Percentiles rank a stretch among this genome's conserved stretches.
Conservation (phyloP, 306 rosid genomes). For the Quercus variabilis region DNA sequence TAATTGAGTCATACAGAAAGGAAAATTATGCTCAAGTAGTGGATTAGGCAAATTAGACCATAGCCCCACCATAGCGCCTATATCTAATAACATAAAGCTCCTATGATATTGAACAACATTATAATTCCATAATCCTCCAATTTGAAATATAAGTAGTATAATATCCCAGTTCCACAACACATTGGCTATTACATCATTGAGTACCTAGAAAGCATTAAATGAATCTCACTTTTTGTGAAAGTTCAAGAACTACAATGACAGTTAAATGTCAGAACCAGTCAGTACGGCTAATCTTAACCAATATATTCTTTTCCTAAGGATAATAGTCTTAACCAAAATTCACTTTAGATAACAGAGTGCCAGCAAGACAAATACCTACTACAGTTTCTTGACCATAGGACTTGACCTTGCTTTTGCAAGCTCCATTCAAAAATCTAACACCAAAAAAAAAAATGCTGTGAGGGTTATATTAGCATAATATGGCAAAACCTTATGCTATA, state of each 20-base stretch:
- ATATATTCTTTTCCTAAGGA: not conserved
- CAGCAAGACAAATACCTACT: constrained; percentile 50
- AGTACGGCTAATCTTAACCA: not conserved
- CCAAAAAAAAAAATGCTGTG: constrained; percentile 12
- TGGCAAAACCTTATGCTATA: constrained; percentile 2
- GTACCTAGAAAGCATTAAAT: not conserved
- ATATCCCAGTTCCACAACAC: not conserved
- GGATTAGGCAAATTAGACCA: not conserved
- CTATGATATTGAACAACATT: not conserved
- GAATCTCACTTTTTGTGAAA: not conserved
- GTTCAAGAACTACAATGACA: not conserved
- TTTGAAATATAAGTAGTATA: not conserved
- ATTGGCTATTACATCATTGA: not conserved
- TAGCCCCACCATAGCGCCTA: not conserved
- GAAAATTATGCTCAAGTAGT: not conserved
- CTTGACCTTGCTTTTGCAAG: constrained; percentile 94
- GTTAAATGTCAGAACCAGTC: not conserved
- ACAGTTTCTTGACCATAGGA: constrained; percentile 86
- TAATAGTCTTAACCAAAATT: not conserved
- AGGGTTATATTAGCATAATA: not conserved
- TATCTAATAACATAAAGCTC: not conserved
- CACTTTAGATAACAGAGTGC: constrained; percentile 2
- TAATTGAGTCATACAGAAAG: not conserved
- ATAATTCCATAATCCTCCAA: not conserved
- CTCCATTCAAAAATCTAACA: constrained; percentile 93